Evolutionary conservation across 345 rosid species (phyloP), one percentile per base, ranked within the genome.

Genomic region (Citrus cavaleriei): DNA sequence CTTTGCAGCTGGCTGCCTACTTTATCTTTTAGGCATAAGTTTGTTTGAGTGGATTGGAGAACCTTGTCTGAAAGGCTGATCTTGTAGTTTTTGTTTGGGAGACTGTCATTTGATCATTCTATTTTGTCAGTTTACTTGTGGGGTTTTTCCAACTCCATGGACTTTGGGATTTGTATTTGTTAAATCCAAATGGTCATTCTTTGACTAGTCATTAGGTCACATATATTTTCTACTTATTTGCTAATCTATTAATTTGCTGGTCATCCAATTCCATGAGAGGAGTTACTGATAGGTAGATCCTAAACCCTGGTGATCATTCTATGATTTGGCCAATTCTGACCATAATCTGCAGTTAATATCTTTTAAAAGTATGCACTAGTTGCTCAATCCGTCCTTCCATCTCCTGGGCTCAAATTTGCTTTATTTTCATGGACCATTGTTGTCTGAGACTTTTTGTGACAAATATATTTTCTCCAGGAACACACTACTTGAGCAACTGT

Each of bases 401-500:
- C 12, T 49, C 38, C n/a, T 51, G 40, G 46, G n/a, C 7, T 19
- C 55, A 49, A 76, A 14, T 68, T 35, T 59, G 10, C 24, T 19
- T 30, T 30, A 27, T 71, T 64, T 66, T 72, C 46, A 49, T 68
- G 64, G 54, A 68, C 65, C 59, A 58, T 51, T 49, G 46, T 66
- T 83, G 73, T 70, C 71, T 35, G 78, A 73, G 25, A 62, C 22
- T 25, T 69, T 40, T 51, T 55, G 58, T 72, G 34, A 35, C 57
- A 55, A 73, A 6, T 58, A 21, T 19, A 12, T 40, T 58, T 54
- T 70, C 7, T 75, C 63, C 83, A 89, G 92, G 92, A 86, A 16
- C 79, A 82, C 83, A 32, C 76, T 87, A 30, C 69, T 89, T 12
- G 91, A 80, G 88, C 95, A 90, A 80, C 87, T 90, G 60, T 84